A percentile compares a stretch with the other conserved stretches of the same genome.
Evolutionary conservation across 2,329 filamentous ascomycete genomes (phyloP).

Genomic region (Pseudocercospora cruenta): DNA sequence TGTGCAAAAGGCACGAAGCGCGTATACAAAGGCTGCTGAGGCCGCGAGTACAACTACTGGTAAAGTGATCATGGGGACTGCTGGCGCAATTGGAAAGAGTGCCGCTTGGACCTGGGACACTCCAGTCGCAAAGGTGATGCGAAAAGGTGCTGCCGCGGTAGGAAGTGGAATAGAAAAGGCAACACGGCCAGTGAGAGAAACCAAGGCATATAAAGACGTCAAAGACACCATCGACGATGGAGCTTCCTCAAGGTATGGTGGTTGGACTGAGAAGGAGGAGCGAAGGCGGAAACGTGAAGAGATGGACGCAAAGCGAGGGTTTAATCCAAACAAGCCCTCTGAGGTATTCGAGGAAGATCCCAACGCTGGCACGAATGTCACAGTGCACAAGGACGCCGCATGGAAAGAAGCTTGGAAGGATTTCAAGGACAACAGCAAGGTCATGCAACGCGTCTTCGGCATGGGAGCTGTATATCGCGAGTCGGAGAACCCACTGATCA

Average conservation of each 20-base stretch:
- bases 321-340: slow-evolving; percentile 42
- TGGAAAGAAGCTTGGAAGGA: slow-evolving; percentile 99
- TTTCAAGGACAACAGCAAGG: slow-evolving; percentile 85
- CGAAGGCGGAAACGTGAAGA: slow-evolving; percentile 76
- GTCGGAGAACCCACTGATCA: slow-evolving; percentile 94
- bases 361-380: slow-evolving; percentile 92
- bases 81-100: slow-evolving; percentile 82
- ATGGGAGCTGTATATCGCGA: slow-evolving; percentile 90
- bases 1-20: slow-evolving; percentile 80
- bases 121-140: slow-evolving; percentile 84
- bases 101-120: slow-evolving; percentile 98
- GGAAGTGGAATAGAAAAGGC: slow-evolving; percentile 88
- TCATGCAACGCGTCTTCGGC: slow-evolving; percentile 85
- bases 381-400: slow-evolving; percentile 91
- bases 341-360: slow-evolving; percentile 81
- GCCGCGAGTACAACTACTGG: slow-evolving; percentile 78
- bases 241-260: slow-evolving; percentile 92
- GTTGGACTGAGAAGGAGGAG: slow-evolving; percentile 97
- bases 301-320: slow-evolving; percentile 60
- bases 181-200: slow-evolving; percentile 91
- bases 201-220: slow-evolving; percentile 88
- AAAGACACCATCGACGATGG: slow-evolving; percentile 97
- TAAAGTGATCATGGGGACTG: slow-evolving; percentile 81
- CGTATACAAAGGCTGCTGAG: slow-evolving; percentile 83
- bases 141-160: slow-evolving; percentile 82